A percentile compares a stretch with the other conserved stretches of the same genome.
Evolutionary conservation across 78 protist genomes (phyloP).

Genomic region (Dictyostelium brefeldianum): DNA sequence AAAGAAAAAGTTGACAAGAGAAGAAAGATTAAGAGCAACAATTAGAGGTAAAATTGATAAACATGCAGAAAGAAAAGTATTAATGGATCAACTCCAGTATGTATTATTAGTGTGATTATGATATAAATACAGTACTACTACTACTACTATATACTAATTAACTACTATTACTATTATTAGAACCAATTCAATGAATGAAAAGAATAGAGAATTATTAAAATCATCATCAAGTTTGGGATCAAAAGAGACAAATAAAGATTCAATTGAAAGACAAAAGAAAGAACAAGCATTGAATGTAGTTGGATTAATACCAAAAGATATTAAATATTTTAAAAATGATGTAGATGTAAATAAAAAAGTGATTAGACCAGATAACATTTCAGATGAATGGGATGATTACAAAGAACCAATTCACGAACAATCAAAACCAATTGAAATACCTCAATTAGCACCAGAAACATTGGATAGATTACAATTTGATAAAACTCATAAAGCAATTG

Average conservation of each 20-base stretch:
- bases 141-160: not conserved
- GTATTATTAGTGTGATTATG: not conserved
- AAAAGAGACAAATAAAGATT: constrained; percentile 65
- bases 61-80: constrained; percentile 49
- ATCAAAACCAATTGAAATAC: not conserved
- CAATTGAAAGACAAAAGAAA: constrained; percentile 30
- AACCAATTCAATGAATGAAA: constrained; percentile 40
- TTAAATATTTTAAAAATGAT: constrained; percentile 2
- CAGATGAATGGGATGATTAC: constrained; percentile 39
- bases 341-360: constrained; percentile 6
- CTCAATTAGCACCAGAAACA: constrained; percentile 17
- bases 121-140: not conserved
- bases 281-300: constrained; percentile 24
- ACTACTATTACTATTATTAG: not conserved
- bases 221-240: constrained; percentile 41
- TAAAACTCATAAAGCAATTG: constrained; percentile 6
- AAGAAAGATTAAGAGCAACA: constrained; percentile 43
- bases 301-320: constrained; percentile 44
- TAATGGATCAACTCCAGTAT: constrained; percentile 53
- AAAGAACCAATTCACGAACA: constrained; percentile 29
- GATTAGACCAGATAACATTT: constrained; percentile 17
- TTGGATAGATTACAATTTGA: constrained; percentile 17
- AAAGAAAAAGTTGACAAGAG: constrained; percentile 41
- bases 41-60: constrained; percentile 57
- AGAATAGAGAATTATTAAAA: constrained; percentile 34